Evolutionary conservation across 345 rosid genomes (phyloP), one percentile per base, ranked within the genome.

Genomic region (Turnera subulata): DNA sequence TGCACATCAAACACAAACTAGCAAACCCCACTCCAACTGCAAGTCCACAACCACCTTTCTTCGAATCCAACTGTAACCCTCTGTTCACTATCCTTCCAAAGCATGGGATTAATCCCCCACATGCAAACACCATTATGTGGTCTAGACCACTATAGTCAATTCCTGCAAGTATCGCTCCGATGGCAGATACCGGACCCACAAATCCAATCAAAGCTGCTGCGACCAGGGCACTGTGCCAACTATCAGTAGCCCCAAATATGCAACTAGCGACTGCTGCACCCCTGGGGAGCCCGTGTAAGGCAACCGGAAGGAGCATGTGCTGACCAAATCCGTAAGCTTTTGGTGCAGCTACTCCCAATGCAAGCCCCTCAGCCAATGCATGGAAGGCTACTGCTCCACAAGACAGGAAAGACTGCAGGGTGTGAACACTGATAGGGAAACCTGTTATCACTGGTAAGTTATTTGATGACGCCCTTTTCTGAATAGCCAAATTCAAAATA

Each of bases 231-330:
- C 84, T 83, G 35, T 89, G 96, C 99, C 97, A 90, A 56, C 95
- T 94, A 65, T 79, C 91, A 11, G 97, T 90, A 20, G 91, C 93
- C 14, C 97, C 97, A 14, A 75, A 88, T 46, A 94, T 82, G 71
- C 99, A 94, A 72, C 99, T 90, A 18, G 97, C 97, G 17, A 94
- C 99, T 1, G 99, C 96, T 9, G 91, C 95, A 22, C 99, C 97
- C 16, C 97, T 81, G 32, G 97, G 99, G 38, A 94, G 87, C 33
- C 97, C 97, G 4, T 94, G 99, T 38, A 94, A 65, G 46, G 96
- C 88, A 56, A 94, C 97, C 0, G 99, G 99, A 51, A 94, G 93
- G 63, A 94, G 93, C 84, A 94, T 90, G 79, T 94, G 89, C 61
- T 84, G 82, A 51, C 97, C 99, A 0, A 88, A 78, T 49, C 99